Evolutionary conservation across 2,329 filamentous ascomycete species (phyloP), one percentile per base, ranked within the genome.

Genomic region (Aphanoascus verrucosus): DNA sequence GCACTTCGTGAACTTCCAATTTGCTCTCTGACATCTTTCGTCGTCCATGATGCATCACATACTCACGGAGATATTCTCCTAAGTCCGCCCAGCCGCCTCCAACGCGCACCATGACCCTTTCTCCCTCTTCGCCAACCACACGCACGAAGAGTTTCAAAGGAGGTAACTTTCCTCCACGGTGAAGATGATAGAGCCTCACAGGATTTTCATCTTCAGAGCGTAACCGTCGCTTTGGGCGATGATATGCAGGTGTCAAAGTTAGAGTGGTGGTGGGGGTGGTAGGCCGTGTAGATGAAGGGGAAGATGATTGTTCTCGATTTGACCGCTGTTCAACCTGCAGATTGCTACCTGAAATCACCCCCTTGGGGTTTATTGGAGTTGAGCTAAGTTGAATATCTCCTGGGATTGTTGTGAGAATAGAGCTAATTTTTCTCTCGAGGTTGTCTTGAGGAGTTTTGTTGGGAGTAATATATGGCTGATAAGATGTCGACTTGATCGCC

Each of bases 21-120:
- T 72, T 72, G 11, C 74, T 74, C 37, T 80, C 78, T 28, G 74
- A 76, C 17, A 78, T 74, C 31, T 78, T 75, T 43, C 80, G 82
- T n/a, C 87, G 83, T 42, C 87, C 86, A 66, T 98, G 93, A 65
- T 98, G 93, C 55, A 83, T 82, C 6, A 89, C 90, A 63, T 96
- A 98, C 67, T 95, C 88, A 61, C 89, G 85, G 41, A 98, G 77
- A 64, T 96, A 98, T 68, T 97, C 93, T 37, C 86, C 91, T 17
- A 98, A 75, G 68, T 98, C 93, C 12, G 90, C 89, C 93, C 93
- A 98, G n/a, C 93, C 93, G 55, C 93, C 93, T 11, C 93, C 93
- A 11, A 98, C 91, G 35, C 93, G 86, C 6, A 98, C 93, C 93
- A 98, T 97, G 57, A 97, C 89, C 49, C 93, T 83, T 68, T 97